Base-by-base conservation (phyloP, 805 yeast species). In the Candida corydali region DNA sequence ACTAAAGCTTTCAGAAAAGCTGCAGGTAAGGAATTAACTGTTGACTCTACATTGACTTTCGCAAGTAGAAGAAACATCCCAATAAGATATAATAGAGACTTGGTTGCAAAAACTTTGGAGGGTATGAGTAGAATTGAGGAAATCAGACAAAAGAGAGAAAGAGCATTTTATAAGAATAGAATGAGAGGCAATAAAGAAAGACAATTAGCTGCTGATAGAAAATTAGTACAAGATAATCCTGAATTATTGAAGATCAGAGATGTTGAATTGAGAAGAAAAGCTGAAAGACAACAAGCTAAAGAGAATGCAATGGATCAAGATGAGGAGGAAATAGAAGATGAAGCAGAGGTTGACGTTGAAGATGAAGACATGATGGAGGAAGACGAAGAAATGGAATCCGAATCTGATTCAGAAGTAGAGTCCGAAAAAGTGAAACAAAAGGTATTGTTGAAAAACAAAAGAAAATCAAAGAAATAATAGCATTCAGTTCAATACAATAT, bases 1-100 rank as follows among this genome's bases (percentile, higher is more conserved):
- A 93, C 98, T 39, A 93, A 93, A 65, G 98, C 98, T 1, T 93
- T 93, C 76, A 80, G 98, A 70, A 93, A 93, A 64, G 95, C 98
- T 44, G 98, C 98, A 30, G 98, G 98, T 55, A 93, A 93, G 64
- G 98, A 93, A 61, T 77, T 93, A 73, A 96, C 95, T 17, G 98
- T 93, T 40, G 98, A 93, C 57, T 84, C 96, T 4, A 89, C 98
- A 4, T 75, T 93, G 55, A 86, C 98, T 1, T 93, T 93, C 64
- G 95, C 96, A 41, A 89, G 94, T 49, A 86, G 97, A 70, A 86
- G 98, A 74, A 89, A 93, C 60, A 93, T 93, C 31, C 98, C 98
- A 33, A 97, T 93, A 32, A 80, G 98, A 65, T 93, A 93, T 67
- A 91, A 93, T 71, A 80, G 98, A 72, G 97, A 93, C 55, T 75